Base-by-base conservation (phyloP, 306 rosid genomes). In the Begonia fuchsioides region DNA sequence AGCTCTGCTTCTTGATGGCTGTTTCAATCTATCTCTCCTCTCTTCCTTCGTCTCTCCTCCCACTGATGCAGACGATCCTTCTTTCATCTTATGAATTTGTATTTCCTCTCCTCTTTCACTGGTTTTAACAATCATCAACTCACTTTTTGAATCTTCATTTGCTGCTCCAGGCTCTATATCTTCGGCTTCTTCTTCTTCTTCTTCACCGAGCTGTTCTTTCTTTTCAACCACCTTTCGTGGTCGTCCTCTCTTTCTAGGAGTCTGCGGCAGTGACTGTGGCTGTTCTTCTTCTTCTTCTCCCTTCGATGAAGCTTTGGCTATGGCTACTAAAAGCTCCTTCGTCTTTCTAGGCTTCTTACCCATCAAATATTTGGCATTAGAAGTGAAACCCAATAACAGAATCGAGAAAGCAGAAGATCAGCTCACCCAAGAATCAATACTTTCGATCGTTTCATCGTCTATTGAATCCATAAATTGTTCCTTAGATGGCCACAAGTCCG, bases 171-270 rank as follows among this genome's bases (percentile, higher is more conserved):
- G 26, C 44, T 44, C 61, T 3, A 32, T 1, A 7, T 5, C 19
- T 49, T 32, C 53, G 47, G 47, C 39, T 38, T 57, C 19, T 26
- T 68, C 58, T 9, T n/a, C 52, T 15, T 51, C 11, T 32, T 55
- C 72, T 19, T 59, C 48, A 7, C 39, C 52, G 35, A 3, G 35
- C 35, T 26, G 35, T 43, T 54, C 76, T 53, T 55, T 38, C 55
- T 69, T 70, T 20, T 61, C 79, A 38, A 60, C 12, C 13, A 76
- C 52, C 75, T 86, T 86, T 26, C 96, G 88, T 63, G 96, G 96
- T 53, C 93, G 72, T 0, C 96, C 96, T 71, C 96, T 70, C 68
- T 82, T 86, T 59, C 96, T 76, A 11, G 81, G 83, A 16, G 62
- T 69, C 63, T 53, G 75, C 51, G 63, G 56, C 32, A 61, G 76